Evolutionary conservation across 345 rosid species (phyloP).

Genomic region (Nephelium lappaceum): DNA sequence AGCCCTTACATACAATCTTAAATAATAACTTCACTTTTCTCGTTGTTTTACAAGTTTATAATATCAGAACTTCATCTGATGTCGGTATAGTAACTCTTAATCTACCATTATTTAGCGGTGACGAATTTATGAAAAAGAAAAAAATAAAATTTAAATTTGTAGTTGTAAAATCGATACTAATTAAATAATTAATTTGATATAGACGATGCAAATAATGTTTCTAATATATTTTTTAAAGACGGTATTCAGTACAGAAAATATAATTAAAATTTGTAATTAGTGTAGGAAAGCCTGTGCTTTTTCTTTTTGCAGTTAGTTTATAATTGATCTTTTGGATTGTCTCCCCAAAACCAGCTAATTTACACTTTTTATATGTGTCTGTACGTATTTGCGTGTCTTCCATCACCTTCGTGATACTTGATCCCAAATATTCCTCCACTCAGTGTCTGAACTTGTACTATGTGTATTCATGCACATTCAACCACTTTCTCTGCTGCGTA

Average conservation of each 20-base stretch:
- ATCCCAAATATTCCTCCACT: constrained; percentile 26
- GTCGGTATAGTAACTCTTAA: too few species aligned
- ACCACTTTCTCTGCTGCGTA: neutral
- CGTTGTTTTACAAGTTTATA: too few species aligned
- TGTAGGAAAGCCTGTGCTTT: neutral
- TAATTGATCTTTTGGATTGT: constrained; percentile 10
- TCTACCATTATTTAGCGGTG: too few species aligned
- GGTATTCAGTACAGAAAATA: neutral
- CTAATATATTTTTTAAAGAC: neutral
- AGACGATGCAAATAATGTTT: neutral
- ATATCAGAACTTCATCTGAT: too few species aligned
- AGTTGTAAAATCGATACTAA: too few species aligned
- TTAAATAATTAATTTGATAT: too few species aligned
- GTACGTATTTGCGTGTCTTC: neutral
- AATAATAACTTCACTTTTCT: too few species aligned
- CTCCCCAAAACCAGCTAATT: constrained; percentile 24
- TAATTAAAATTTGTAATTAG: neutral
- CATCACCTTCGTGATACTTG: neutral
- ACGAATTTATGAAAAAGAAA: too few species aligned
- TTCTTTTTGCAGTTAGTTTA: neutral
- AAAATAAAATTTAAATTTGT: too few species aligned
- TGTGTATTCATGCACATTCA: neutral
- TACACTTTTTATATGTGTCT: neutral
- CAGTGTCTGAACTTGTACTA: neutral
- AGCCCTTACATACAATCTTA: too few species aligned